phyloP scores from a whole-genome alignment of 768 basidiomycete species.

The Tylopilus vinaceipallidus region DNA sequence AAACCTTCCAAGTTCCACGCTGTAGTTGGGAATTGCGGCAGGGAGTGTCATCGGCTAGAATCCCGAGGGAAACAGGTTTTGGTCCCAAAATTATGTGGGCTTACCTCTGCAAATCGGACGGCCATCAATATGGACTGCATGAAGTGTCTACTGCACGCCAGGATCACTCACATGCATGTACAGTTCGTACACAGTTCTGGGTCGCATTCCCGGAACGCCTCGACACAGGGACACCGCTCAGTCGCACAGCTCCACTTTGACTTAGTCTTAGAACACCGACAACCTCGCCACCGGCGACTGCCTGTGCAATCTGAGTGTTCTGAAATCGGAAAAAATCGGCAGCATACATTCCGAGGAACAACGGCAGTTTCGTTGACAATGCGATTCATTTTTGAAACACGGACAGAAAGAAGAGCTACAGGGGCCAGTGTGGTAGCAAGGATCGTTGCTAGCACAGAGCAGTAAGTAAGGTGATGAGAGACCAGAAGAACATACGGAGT shows the following conservation, averaged over 20 bases:
- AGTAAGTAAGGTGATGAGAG: background rate
- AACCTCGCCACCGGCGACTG: slow-evolving; percentile 53
- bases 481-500: slow-evolving; percentile 23
- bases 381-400: slow-evolving; percentile 49
- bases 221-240: slow-evolving; percentile 51
- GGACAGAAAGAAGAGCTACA: slow-evolving; percentile 46
- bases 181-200: slow-evolving; percentile 60
- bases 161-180: slow-evolving; percentile 41
- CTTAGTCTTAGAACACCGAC: slow-evolving; percentile 40
- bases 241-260: slow-evolving; percentile 35
- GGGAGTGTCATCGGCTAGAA: slow-evolving; percentile 27
- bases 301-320: slow-evolving; percentile 36
- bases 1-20: slow-evolving; percentile 43
- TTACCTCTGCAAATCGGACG: slow-evolving; percentile 23
- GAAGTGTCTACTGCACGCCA: background rate
- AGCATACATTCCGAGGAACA: slow-evolving; percentile 51
- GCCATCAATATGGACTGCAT: background rate
- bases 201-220: slow-evolving; percentile 59
- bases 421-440: slow-evolving; percentile 57
- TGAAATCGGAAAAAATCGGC: background rate
- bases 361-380: slow-evolving; percentile 55
- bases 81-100: background rate
- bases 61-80: background rate
- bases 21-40: slow-evolving; percentile 56
- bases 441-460: slow-evolving; percentile 37